Percentiles rank a stretch among this genome's conserved stretches.
These are phyloP conservation scores for Petunia hybrid DNA, from an alignment of 305 asterid genomes.

Conservation along the genomic window DNA sequence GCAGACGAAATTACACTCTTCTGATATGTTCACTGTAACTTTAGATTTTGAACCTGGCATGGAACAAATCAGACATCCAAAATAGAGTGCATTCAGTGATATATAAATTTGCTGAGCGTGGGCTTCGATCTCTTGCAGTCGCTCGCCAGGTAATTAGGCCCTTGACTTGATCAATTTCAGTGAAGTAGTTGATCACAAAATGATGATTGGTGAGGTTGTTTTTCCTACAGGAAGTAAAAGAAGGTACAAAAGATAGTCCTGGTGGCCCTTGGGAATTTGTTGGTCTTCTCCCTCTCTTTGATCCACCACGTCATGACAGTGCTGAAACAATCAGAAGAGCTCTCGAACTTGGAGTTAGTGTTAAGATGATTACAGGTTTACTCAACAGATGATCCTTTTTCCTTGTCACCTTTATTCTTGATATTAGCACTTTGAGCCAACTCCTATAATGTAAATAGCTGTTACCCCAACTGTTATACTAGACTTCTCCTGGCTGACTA, in stretches of 20 bases:
- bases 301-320: slow-evolving; percentile 92
- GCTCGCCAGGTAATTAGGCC: slow-evolving; percentile 65
- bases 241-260: slow-evolving; percentile 65
- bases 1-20: background rate
- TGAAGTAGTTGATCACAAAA: background rate
- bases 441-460: background rate
- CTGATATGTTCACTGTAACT: background rate
- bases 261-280: slow-evolving; percentile 89
- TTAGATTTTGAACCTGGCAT: slow-evolving; percentile 41
- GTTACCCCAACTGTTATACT: background rate
- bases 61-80: slow-evolving; percentile 52
- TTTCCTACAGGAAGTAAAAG: slow-evolving; percentile 69
- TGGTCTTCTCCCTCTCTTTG: slow-evolving; percentile 79
- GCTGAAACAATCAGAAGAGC: slow-evolving; percentile 88
- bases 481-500: background rate
- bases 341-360: slow-evolving; percentile 83
- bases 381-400: background rate
- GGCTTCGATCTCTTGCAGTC: slow-evolving; percentile 81
- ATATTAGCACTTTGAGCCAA: background rate
- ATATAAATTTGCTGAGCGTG: slow-evolving; percentile 87
- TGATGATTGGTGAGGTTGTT: slow-evolving; percentile 11
- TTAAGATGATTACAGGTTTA: slow-evolving; percentile 89
- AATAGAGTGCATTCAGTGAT: slow-evolving; percentile 66
- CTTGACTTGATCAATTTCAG: background rate
- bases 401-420: background rate